These are phyloP conservation scores for Epichloe elymi DNA, from an alignment of 2,329 filamentous ascomycete genomes.

Conservation along the genomic window DNA sequence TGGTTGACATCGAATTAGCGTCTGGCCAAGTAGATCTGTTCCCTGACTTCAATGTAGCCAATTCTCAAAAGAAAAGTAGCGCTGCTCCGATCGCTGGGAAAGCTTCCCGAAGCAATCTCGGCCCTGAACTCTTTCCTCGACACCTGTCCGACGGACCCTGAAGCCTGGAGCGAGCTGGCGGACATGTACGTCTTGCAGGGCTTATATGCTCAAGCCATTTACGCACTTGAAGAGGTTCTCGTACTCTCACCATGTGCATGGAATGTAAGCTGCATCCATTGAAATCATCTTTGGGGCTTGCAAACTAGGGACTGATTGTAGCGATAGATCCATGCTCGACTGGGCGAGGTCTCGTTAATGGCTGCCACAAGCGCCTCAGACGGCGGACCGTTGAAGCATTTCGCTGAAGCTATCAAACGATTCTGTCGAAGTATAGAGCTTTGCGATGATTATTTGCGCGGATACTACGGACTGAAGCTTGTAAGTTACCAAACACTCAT, in stretches of 20 bases:
- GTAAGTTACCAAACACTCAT: slow-evolving; percentile 29
- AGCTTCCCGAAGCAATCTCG: slow-evolving; percentile 57
- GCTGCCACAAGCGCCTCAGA: slow-evolving; percentile 36
- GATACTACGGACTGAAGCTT: slow-evolving; percentile 82
- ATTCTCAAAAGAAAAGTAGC: slow-evolving; percentile 76
- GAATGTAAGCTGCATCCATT: slow-evolving; percentile 53
- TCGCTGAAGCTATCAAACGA: slow-evolving; percentile 65
- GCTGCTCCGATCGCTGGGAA: slow-evolving; percentile 61
- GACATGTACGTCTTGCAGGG: slow-evolving; percentile 76
- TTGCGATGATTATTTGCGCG: slow-evolving; percentile 82
- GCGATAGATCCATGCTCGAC: slow-evolving; percentile 65
- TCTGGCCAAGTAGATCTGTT: slow-evolving; percentile 1
- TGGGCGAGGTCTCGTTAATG: slow-evolving; percentile 75
- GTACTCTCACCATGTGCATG: slow-evolving; percentile 82
- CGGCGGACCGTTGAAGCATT: slow-evolving; percentile 33
- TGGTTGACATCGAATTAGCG: neutral
- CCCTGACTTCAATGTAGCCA: slow-evolving; percentile 39
- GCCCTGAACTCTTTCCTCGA: slow-evolving; percentile 66
- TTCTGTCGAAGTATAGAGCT: slow-evolving; percentile 88
- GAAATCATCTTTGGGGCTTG: slow-evolving; percentile 1
- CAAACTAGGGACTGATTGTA: slow-evolving; percentile 8
- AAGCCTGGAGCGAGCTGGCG: slow-evolving; percentile 85
- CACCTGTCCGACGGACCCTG: slow-evolving; percentile 75
- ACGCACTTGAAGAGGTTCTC: slow-evolving; percentile 80
- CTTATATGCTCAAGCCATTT: slow-evolving; percentile 71